Evolutionary conservation across 306 rosid genomes (phyloP), one percentile per base, ranked within the genome.

Genomic region (Pyrus communis): DNA sequence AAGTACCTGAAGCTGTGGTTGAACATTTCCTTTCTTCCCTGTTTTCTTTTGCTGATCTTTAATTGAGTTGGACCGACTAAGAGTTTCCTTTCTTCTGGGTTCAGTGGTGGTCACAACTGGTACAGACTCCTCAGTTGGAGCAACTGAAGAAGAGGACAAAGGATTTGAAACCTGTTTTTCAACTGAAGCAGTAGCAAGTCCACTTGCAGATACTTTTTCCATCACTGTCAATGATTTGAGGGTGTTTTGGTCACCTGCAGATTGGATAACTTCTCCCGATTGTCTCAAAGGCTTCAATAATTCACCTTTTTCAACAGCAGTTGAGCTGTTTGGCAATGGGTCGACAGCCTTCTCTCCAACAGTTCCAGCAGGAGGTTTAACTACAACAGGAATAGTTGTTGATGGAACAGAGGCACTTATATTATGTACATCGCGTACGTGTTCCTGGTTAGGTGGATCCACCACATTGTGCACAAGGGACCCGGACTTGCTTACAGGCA

Each of bases 1-100:
- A 79, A 49, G 62, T 86, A 96, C 99, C 97, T 93, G 91, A 81
- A 81, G 84, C 70, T 81, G 88, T 22, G 79, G 58, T 78, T 85
- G 93, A 57, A 43, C n/a, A 69, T 17, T 38, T 49, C 85, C 96
- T 85, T 86, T 85, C 85, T 81, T 89, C 76, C 76, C 85, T 30
- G 81, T 25, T 74, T 87, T 85, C 75, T 84, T 93, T 76, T 84
- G 88, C 78, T 86, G 84, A 77, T 96, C 97, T 78, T 85, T 87
- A 59, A 85, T 73, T 69, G 91, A 86, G 86, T 87, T 87, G 13
- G 97, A 87, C 77, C 82, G 85, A 19, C 82, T 80, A 75, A 89
- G 80, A 35, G 84, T 78, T 79, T 92, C 97, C 73, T 76, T 80
- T 65, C 51, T 75, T 65, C 83, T 87, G 57, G 82, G 80, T 76